These are phyloP conservation scores for Ophiostoma ulmi DNA, from an alignment of 2,329 filamentous ascomycete species.

Conservation along the genomic window DNA sequence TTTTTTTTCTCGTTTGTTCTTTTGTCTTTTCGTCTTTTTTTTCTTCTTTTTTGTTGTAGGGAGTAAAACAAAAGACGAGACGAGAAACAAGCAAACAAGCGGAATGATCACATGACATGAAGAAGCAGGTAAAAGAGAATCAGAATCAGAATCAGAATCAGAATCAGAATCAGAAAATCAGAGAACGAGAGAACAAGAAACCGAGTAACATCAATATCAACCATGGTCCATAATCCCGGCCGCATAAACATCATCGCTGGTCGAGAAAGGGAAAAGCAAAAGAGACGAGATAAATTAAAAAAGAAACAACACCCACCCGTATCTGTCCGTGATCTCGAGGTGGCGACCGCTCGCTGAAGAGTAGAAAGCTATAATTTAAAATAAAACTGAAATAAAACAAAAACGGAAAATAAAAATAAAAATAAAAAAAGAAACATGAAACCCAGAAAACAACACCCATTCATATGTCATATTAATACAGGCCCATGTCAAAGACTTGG, in stretches of 20 bases:
- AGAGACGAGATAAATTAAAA: no score
- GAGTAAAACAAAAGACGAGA: neutral
- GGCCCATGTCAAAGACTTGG: conserved; percentile 43
- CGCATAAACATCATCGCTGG: neutral
- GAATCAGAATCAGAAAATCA: conserved; percentile 35
- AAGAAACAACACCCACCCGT: neutral
- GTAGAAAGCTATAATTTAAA: neutral
- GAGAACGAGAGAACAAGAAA: no score
- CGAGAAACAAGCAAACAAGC: neutral
- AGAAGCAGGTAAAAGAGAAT: neutral
- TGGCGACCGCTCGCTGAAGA: neutral
- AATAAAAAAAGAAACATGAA: neutral
- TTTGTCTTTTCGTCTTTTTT: neutral
- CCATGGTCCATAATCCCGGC: neutral
- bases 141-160: neutral
- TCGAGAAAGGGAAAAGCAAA: no score
- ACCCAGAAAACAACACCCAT: neutral
- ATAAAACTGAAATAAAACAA: no score
- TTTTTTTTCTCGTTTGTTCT: neutral
- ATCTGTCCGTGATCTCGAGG: neutral
- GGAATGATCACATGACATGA: neutral
- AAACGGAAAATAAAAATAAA: neutral
- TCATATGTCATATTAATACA: conserved; percentile 34
- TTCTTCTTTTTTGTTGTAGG: neutral
- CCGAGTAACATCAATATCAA: neutral